phyloP scores from a whole-genome alignment of 345 rosid species.

The Noccaea caerulescens region DNA sequence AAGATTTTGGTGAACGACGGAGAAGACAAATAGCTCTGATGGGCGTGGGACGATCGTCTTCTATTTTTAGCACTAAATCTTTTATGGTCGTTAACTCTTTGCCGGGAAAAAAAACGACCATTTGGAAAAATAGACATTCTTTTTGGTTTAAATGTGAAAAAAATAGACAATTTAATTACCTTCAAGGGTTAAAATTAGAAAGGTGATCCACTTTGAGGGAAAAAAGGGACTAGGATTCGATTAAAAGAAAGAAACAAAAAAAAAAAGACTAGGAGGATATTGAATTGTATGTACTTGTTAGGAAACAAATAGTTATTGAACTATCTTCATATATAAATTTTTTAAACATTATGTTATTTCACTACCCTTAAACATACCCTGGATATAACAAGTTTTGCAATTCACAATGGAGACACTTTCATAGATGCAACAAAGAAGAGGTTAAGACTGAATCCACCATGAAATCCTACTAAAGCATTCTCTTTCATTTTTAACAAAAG shows the following conservation, averaged over 20 bases:
- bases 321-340: too few species aligned
- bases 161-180: background rate
- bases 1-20: slow-evolving; percentile 36
- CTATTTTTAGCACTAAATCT: slow-evolving; percentile 36
- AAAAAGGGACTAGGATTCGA: background rate
- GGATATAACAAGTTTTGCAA: background rate
- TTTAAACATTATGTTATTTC: too few species aligned
- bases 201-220: background rate
- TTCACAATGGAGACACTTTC: background rate
- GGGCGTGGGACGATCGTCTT: slow-evolving; percentile 33
- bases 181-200: background rate
- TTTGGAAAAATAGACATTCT: background rate
- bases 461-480: background rate
- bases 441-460: background rate
- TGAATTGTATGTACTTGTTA: background rate
- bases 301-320: background rate
- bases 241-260: background rate
- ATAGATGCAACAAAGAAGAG: background rate
- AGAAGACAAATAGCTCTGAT: slow-evolving; percentile 34
- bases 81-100: slow-evolving; percentile 41
- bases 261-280: background rate
- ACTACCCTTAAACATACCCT: background rate
- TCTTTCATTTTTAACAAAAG: slow-evolving; percentile 7
- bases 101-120: slow-evolving; percentile 20
- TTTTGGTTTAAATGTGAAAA: background rate